Evolutionary conservation across 495 filamentous ascomycete genomes (phyloP), one percentile per base, ranked within the genome.

Genomic region (Staphylotrichum longicolle): DNA sequence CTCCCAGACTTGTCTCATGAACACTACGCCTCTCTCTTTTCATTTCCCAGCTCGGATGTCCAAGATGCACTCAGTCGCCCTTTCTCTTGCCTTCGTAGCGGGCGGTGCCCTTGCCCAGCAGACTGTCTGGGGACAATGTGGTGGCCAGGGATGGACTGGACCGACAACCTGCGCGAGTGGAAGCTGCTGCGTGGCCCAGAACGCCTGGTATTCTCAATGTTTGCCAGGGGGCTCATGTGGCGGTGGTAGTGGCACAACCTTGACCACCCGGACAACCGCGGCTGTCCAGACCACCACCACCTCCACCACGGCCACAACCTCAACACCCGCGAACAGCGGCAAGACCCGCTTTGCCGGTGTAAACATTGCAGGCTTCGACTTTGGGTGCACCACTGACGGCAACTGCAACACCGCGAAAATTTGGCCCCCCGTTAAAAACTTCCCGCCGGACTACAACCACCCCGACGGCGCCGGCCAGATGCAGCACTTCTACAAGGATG

Each of bases 381-480:
- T 45, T n/a, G 42, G 42, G 9, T 45, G 42, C 42, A n/a, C 4
- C 7, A 45, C 42, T 7, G 42, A 45, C 42, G 42, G 42, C 42
- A 45, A 11, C 4, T 45, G 42, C 42, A 45, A 45, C 4, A 45
- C 42, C 9, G 42, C 42, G 0, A n/a, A n/a, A 1, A 11, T 45
- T 1, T 45, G 14, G 10, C 42, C 42, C 7, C 42, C 42, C 10
- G 42, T 45, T 0, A 45, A 45, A 4, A 45, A 45, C 42, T 45
- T 10, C 42, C 42, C 42, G 42, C 42, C 42, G 7, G 42, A 45
- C 42, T 45, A 45, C 42, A 45, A 45, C 14, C 42, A 45, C 42
- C 42, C 42, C 42, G 42, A 45, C 12, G 42, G 42, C 42, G 42
- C 42, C 9, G 42, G 42, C 42, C 42, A 45, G 42, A 45, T 45